Conservation (phyloP, 805 yeast genomes). For the Schwanniomyces vanrijiae region DNA sequence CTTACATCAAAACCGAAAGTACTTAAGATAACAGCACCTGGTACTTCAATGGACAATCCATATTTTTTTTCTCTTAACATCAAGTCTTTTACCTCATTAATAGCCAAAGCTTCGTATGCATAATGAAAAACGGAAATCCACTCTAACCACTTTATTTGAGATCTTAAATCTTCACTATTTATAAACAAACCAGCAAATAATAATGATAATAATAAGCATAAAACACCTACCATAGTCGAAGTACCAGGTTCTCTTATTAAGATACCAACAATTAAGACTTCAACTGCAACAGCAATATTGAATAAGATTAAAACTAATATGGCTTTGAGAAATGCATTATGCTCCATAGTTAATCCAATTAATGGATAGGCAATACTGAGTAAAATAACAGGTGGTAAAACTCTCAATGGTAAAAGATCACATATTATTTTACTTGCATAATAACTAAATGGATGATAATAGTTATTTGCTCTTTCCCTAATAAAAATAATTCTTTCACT, state of each 20-base stretch:
- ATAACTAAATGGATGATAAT: constrained; percentile 85
- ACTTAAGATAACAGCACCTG: constrained; percentile 94
- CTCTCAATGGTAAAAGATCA: constrained; percentile 88
- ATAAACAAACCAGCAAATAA: constrained; percentile 93
- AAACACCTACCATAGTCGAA: constrained; percentile 84
- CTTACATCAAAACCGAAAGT: constrained; percentile 92
- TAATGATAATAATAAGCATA: constrained; percentile 79
- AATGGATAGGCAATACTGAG: constrained; percentile 83
- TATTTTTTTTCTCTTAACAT: constrained; percentile 84
- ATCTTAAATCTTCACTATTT: constrained; percentile 62
- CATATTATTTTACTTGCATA: constrained; percentile 82
- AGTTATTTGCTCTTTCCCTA: constrained; percentile 92
- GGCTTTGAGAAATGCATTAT: constrained; percentile 70
- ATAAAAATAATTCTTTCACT: constrained; percentile 86
- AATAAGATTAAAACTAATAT: constrained; percentile 72
- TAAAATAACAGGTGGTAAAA: constrained; percentile 87
- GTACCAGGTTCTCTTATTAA: constrained; percentile 86
- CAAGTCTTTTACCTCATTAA: constrained; percentile 88
- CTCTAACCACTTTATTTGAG: constrained; percentile 70
- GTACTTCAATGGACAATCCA: constrained; percentile 92
- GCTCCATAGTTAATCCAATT: constrained; percentile 81
- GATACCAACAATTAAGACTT: constrained; percentile 85
- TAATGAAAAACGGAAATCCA: constrained; percentile 90
- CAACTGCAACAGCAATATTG: constrained; percentile 82
- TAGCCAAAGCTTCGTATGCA: constrained; percentile 89